Percentiles rank a stretch among this genome's conserved stretches.
phyloP scores from a whole-genome alignment of 176 grass and related monocot genomes.

The Musa schizocarpa region DNA sequence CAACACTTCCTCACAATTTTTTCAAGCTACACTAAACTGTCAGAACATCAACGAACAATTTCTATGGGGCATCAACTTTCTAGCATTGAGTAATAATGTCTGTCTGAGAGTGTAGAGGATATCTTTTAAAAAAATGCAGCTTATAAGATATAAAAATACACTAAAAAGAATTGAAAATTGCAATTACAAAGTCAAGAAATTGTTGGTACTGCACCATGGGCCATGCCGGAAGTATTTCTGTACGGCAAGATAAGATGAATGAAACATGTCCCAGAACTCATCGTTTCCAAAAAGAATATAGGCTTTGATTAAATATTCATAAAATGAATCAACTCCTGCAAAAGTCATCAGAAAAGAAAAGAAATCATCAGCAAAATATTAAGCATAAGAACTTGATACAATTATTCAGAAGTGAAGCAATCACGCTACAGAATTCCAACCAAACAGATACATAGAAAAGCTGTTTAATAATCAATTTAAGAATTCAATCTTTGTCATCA shows the following conservation, averaged over 20 bases:
- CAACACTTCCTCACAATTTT: too few relatives aligned
- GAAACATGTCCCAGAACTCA: conserved; percentile 97
- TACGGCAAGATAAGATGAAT: conserved; percentile 79
- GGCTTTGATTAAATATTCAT: conserved; percentile 94
- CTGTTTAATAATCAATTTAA: not conserved
- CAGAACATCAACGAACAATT: too few relatives aligned
- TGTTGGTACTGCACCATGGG: conserved; percentile 46
- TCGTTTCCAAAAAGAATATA: conserved; percentile 90
- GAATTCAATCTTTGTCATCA: not conserved
- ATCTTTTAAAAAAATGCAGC: not conserved
- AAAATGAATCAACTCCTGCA: conserved; percentile 98
- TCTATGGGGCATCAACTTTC: too few relatives aligned
- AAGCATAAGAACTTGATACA: not conserved
- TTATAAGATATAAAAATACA: too few relatives aligned
- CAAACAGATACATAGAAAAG: not conserved
- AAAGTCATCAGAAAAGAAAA: conserved; percentile 10
- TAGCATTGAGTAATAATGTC: too few relatives aligned
- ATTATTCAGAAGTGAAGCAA: not conserved
- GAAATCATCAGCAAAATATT: not conserved
- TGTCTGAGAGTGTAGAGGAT: not conserved
- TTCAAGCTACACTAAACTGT: too few relatives aligned
- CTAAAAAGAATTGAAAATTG: conserved; percentile 19
- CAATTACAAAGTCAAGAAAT: conserved; percentile 8
- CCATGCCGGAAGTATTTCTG: conserved; percentile 95
- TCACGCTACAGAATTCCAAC: not conserved